These are phyloP conservation scores for Gossypium turneri DNA, from an alignment of 345 rosid genomes.

Conservation along the genomic window DNA sequence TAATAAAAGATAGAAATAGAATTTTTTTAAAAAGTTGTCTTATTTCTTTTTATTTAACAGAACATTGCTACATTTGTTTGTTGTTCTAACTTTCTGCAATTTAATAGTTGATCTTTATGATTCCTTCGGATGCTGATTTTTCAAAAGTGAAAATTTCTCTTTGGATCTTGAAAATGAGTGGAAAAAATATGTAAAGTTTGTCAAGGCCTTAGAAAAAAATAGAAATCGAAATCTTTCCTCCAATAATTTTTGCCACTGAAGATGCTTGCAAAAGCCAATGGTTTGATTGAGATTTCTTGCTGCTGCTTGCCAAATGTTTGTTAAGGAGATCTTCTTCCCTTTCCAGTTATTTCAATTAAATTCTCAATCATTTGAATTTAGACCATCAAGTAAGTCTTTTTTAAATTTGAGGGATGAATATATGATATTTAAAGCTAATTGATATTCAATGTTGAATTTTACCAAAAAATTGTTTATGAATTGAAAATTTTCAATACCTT, in stretches of 20 bases:
- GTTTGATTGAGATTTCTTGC: neutral
- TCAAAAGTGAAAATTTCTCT: neutral
- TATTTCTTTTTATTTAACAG: neutral
- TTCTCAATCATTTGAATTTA: neutral
- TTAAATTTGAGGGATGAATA: neutral
- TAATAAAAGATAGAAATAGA: no score
- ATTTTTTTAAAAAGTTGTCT: no score
- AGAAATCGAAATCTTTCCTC: neutral
- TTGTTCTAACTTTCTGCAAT: neutral
- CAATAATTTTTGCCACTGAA: neutral
- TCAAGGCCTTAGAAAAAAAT: neutral
- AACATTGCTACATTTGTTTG: neutral
- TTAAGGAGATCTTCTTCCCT: neutral
- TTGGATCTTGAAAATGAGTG: neutral
- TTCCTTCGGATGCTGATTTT: neutral
- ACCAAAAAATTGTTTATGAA: neutral
- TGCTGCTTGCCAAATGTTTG: neutral
- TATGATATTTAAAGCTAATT: neutral
- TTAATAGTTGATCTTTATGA: neutral
- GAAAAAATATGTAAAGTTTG: neutral
- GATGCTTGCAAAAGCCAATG: neutral
- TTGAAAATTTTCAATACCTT: neutral
- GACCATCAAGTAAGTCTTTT: neutral
- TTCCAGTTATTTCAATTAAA: neutral
- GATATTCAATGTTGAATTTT: neutral